Base-by-base conservation (phyloP, 768 basidiomycete genomes). In the Lactarius vividus region DNA sequence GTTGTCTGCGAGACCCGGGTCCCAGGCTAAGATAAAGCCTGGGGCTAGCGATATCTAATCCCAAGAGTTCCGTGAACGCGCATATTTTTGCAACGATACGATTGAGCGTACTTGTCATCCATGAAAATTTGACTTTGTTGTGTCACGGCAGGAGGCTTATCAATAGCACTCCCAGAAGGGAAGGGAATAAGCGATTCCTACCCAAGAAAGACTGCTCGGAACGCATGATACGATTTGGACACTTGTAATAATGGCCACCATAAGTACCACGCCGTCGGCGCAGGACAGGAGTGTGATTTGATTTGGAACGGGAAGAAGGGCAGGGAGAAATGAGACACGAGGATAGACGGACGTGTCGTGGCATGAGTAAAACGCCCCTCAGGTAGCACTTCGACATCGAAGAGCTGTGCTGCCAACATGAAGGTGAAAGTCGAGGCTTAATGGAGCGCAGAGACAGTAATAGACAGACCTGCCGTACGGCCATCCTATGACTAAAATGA, bases 231-330 rank as follows among this genome's bases (percentile, higher is more conserved):
- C 84, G 52, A 90, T 72, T 4, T 72, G 81, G 3, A 88, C 84
- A 2, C 88, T 88, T 1, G 85, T 82, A 74, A 75, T 91, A 66
- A 91, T 91, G 0, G 88, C 88, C 8, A 85, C 73, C 46, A 92
- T 88, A 71, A 86, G 86, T 58, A 91, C 75, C 15, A 83, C 63
- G 29, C 89, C 89, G 66, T 84, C 83, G 18, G 89, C 87, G 64
- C 87, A 88, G 15, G 82, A 82, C 0, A 91, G 81, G 6, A 91
- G 81, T 1, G 89, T 90, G 1, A 88, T 90, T 65, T 90, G n/a
- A n/a, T n/a, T n/a, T n/a, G n/a, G n/a, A n/a, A n/a, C n/a, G n/a
- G n/a, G n/a, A n/a, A n/a, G n/a, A n/a, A n/a, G n/a, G n/a, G n/a
- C n/a, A n/a, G n/a, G 33, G 8, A 35, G 33, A 35, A 35, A 35